These are phyloP conservation scores for Millerozyma acaciae DNA, from an alignment of 805 yeast species.

Conservation along the genomic window DNA sequence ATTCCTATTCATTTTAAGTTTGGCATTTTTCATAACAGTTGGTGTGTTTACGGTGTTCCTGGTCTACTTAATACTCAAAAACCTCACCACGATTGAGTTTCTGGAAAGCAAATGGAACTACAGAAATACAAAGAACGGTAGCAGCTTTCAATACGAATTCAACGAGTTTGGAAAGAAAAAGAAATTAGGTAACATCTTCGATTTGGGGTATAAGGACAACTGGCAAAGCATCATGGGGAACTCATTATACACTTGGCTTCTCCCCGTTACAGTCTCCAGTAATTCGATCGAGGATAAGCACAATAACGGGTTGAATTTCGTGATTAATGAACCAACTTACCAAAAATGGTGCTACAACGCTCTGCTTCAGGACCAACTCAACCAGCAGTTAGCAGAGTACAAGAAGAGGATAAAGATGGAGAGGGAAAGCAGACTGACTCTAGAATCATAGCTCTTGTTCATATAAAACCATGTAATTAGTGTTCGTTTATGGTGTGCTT, in stretches of 20 bases:
- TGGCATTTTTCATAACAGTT: slow-evolving; percentile 50
- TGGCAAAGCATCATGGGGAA: slow-evolving; percentile 75
- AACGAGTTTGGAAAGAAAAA: slow-evolving; percentile 38
- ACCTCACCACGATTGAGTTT: slow-evolving; percentile 80
- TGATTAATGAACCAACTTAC: slow-evolving; percentile 41
- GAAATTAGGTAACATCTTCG: slow-evolving; percentile 64
- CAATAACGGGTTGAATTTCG: slow-evolving; percentile 50
- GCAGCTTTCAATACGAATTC: slow-evolving; percentile 28
- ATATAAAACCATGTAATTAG: too few species aligned
- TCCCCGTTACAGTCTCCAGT: slow-evolving; percentile 46
- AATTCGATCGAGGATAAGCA: slow-evolving; percentile 14
- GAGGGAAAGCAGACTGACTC: slow-evolving; percentile 9
- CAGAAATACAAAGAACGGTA: slow-evolving; percentile 17
- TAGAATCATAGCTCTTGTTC: too few species aligned
- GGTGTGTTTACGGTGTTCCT: slow-evolving; percentile 52
- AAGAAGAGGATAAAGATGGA: slow-evolving; percentile 12
- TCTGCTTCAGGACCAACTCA: slow-evolving; percentile 43
- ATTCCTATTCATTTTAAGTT: slow-evolving; percentile 53
- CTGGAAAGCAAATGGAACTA: slow-evolving; percentile 51
- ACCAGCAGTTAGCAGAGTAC: slow-evolving; percentile 35
- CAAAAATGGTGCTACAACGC: slow-evolving; percentile 38
- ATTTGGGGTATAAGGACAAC: slow-evolving; percentile 62
- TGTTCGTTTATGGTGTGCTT: too few species aligned
- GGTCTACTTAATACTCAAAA: slow-evolving; percentile 54
- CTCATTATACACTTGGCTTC: slow-evolving; percentile 60